Conservation (phyloP, 208 protist species). For the Lotmaria passim region DNA sequence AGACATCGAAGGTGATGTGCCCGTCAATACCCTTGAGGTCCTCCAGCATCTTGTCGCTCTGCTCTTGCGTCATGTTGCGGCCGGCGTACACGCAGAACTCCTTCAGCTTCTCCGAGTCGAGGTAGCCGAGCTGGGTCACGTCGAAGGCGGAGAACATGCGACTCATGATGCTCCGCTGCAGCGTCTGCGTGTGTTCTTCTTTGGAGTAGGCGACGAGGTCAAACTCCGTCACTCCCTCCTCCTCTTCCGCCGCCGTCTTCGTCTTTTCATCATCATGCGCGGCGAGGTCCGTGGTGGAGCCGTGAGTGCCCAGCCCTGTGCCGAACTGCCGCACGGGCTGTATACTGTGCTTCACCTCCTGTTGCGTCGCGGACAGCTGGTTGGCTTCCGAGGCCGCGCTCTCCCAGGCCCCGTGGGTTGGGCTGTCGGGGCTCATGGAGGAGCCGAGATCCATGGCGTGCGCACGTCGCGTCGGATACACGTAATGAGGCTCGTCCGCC, state of each 20-base stretch:
- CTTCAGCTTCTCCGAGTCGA: slow-evolving; percentile 65
- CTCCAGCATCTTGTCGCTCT: slow-evolving; percentile 59
- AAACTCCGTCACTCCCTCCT: slow-evolving; percentile 62
- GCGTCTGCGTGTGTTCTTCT: slow-evolving; percentile 66
- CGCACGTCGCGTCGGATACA: slow-evolving; percentile 44
- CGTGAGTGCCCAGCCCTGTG: slow-evolving; percentile 45
- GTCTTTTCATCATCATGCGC: slow-evolving; percentile 17
- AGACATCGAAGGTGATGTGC: slow-evolving; percentile 83
- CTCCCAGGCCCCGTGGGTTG: slow-evolving; percentile 7
- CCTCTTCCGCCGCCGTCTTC: neutral
- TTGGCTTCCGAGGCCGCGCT: slow-evolving; percentile 15
- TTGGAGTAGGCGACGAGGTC: slow-evolving; percentile 87
- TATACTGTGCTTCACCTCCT: slow-evolving; percentile 43
- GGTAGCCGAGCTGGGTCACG: slow-evolving; percentile 76
- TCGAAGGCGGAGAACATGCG: slow-evolving; percentile 92
- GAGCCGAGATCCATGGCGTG: slow-evolving; percentile 44
- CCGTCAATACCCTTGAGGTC: slow-evolving; percentile 58
- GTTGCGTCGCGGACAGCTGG: slow-evolving; percentile 33
- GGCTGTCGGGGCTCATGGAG: slow-evolving; percentile 24
- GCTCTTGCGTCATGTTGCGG: slow-evolving; percentile 46
- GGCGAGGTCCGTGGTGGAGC: slow-evolving; percentile 21
- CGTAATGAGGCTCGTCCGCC: slow-evolving; percentile 20
- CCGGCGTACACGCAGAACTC: slow-evolving; percentile 85
- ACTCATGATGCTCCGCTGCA: slow-evolving; percentile 84
- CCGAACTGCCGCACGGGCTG: slow-evolving; percentile 51